These are phyloP conservation scores for Pleurotus salmoneostramineus DNA, from an alignment of 768 basidiomycete genomes.

Conservation along the genomic window DNA sequence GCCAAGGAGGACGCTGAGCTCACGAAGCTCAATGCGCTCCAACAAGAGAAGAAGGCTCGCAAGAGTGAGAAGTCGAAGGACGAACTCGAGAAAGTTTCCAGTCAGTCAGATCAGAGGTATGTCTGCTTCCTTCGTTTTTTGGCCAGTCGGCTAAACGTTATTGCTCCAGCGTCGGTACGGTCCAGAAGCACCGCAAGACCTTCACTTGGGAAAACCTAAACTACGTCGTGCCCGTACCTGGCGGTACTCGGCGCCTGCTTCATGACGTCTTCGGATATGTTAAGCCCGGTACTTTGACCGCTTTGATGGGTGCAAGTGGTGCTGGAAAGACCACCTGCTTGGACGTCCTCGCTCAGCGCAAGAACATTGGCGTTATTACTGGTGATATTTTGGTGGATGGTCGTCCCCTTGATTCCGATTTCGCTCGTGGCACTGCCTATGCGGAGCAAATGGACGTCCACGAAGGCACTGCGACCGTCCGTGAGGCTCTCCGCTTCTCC, in stretches of 20 bases:
- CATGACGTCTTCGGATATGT: slow-evolving; percentile 79
- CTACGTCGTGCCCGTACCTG: slow-evolving; percentile 70
- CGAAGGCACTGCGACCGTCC: slow-evolving; percentile 66
- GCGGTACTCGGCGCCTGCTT: slow-evolving; percentile 57
- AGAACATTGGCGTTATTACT: slow-evolving; percentile 63
- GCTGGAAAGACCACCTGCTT: slow-evolving; percentile 79
- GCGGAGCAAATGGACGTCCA: slow-evolving; percentile 80
- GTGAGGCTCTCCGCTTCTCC: slow-evolving; percentile 83
- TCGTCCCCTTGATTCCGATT: slow-evolving; percentile 50
- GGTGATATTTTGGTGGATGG: slow-evolving; percentile 69
- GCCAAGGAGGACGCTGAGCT: slow-evolving; percentile 55
- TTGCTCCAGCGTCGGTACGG: slow-evolving; percentile 10
- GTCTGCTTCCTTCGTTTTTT: background rate
- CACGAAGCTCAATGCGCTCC: slow-evolving; percentile 48
- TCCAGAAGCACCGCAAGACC: slow-evolving; percentile 37
- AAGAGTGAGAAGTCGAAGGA: slow-evolving; percentile 27
- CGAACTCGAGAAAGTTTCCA: slow-evolving; percentile 17
- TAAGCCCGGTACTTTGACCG: slow-evolving; percentile 84
- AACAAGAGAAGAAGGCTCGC: slow-evolving; percentile 49
- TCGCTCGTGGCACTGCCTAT: slow-evolving; percentile 70
- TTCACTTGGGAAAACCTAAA: slow-evolving; percentile 84
- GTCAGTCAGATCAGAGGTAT: slow-evolving; percentile 8
- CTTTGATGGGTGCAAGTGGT: slow-evolving; percentile 84
- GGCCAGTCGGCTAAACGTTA: background rate
- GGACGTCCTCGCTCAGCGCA: slow-evolving; percentile 69